A percentile compares a stretch with the other conserved stretches of the same genome.
phyloP scores from a whole-genome alignment of 169 alveolate species.

The Prorocentrum cordatum region DNA sequence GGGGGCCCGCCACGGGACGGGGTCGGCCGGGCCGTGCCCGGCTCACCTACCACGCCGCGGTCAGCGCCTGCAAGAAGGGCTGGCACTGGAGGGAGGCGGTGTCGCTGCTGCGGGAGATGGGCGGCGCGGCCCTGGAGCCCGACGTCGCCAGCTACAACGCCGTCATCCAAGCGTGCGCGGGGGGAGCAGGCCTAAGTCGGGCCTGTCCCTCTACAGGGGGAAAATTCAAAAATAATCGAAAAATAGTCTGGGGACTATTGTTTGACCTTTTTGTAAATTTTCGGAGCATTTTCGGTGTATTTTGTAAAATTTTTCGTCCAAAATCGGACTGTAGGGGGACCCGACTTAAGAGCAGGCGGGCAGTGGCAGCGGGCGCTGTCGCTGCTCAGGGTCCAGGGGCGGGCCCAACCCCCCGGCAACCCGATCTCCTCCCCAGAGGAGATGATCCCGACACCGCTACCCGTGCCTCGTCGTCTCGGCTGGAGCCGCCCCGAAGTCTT shows the following conservation, averaged over 20 bases:
- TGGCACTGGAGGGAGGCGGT: not conserved
- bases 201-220: too few relatives aligned
- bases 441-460: too few relatives aligned
- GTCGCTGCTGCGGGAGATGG: not conserved
- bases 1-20: too few relatives aligned
- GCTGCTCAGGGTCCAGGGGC: too few relatives aligned
- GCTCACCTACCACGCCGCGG: not conserved
- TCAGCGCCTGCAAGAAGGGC: not conserved
- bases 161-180: not conserved
- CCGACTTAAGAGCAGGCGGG: not conserved
- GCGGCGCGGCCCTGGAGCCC: not conserved
- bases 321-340: not conserved
- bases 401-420: too few relatives aligned
- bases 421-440: too few relatives aligned
- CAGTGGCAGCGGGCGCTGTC: not conserved
- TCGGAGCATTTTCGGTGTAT: not conserved
- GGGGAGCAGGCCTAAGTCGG: not conserved
- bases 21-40: too few relatives aligned
- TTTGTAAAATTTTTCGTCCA: not conserved
- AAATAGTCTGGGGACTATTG: too few relatives aligned
- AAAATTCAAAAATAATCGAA: too few relatives aligned
- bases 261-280: too few relatives aligned
- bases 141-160: not conserved
- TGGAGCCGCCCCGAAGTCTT: too few relatives aligned
- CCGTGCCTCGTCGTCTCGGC: too few relatives aligned